Evolutionary conservation across 1,284 basidiomycete species (phyloP), one percentile per base, ranked within the genome.

Genomic region (Phellopilus nigrolimitatus): DNA sequence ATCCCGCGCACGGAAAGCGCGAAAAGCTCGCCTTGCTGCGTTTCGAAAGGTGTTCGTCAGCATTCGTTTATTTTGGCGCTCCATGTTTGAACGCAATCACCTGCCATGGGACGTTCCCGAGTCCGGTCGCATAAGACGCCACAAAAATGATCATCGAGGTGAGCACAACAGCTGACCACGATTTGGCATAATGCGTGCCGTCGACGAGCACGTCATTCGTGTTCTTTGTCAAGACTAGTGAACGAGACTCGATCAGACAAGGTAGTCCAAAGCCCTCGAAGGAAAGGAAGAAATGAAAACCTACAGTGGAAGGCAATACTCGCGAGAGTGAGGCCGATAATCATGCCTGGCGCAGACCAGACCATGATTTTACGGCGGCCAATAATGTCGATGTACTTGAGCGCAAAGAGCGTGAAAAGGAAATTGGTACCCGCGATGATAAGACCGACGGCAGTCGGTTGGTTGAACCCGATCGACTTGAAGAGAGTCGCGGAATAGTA

Each of bases 101-200:
- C 22, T 91, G 88, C 89, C 89, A 92, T 0, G 90, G 88, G 0
- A 91, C 84, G 61, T 91, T 91, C 6, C 80, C 80, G 6, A 88
- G 66, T 0, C 87, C 86, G 0, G 79, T 86, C 0, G 88, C 90
- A 62, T 91, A 93, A 4, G 84, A 87, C 1, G 85, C 86, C 24
- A 91, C 88, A 67, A 85, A 93, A 57, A 88, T 63, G 56, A 91
- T 81, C 87, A 92, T 91, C 21, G 83, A 80, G 15, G 84, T 60
- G 15, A 92, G 68, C n/a, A 92, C 84, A 51, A 87, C 69, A 0
- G 78, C 74, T 2, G 86, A 82, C 77, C 81, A 88, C 4, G 73
- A 65, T 12, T 69, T 72, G 2, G 86, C 75, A 63, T 91, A 91
- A 5, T 75, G 61, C 19, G 75, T 72, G 2, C 84, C 84, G 37